Evolutionary conservation across 202 grass and related monocot genomes (phyloP), one percentile per base, ranked within the genome.

Genomic region (Elaeis oleifera): DNA sequence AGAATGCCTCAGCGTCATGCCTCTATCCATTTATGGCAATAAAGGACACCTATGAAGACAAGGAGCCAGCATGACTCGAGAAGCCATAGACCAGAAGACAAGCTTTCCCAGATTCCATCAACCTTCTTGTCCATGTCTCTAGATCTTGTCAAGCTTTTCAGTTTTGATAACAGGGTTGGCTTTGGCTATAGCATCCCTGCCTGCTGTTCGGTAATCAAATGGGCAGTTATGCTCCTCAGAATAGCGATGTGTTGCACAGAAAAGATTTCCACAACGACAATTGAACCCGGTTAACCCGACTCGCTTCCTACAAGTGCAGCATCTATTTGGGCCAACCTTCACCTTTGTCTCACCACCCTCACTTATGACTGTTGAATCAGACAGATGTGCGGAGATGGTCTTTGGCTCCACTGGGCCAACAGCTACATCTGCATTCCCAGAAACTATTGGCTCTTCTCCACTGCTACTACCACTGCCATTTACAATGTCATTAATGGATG

Each of bases 141-240:
- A 92, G 17, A 95, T 83, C 65, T 95, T 95, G 55, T 88, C 83
- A 28, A 95, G 70, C 75, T 95, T 95, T 49, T 95, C 84, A 0
- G 84, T 81, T 26, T 85, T 78, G 56, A 95, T 71, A 21, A 95
- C 69, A 3, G 89, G 89, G 4, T 95, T 95, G 60, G 80, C 78
- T 65, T 78, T 83, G 51, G 84, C 81, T n/a, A 95, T 95, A 64
- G 74, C 78, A 36, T 76, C 84, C 32, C 80, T 69, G 4, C 72
- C 89, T 22, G 70, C 72, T 54, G 60, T 69, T 72, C 83, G 88
- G 66, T 95, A 95, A 71, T 95, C 89, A 6, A 95, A 88, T 15
- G 70, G 65, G 82, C 89, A 95, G 22, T 85, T 31, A 24, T 95
- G 89, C 17, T 68, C 59, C 5, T 94, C 89, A 0, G 78, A 58